These are phyloP conservation scores for Sungouiella blattae DNA, from an alignment of 805 yeast genomes.

Conservation along the genomic window DNA sequence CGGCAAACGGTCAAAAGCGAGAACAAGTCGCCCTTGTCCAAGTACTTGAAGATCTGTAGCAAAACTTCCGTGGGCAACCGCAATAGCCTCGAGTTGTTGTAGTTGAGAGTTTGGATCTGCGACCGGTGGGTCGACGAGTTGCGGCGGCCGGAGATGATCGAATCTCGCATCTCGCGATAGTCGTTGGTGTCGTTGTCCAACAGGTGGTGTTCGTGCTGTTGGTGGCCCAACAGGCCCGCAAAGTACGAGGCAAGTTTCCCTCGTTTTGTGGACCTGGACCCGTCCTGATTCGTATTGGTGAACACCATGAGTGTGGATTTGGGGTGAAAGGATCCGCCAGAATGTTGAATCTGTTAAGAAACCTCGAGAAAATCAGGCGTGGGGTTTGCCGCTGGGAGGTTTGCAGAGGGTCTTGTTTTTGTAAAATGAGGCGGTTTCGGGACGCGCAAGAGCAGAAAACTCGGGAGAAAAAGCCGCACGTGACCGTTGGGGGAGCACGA, in stretches of 20 bases:
- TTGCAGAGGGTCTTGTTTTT: no score
- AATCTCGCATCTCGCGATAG: conserved; percentile 31
- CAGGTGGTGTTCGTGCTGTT: conserved; percentile 7
- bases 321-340: no score
- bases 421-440: no score
- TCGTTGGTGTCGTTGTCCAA: conserved; percentile 35
- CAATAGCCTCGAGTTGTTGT: conserved; percentile 37
- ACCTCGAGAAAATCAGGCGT: no score
- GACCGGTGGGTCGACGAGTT: conserved; percentile 15
- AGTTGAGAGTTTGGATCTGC: conserved; percentile 21
- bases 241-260: conserved; percentile 14
- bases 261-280: conserved; percentile 8
- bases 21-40: conserved; percentile 60
- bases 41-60: conserved; percentile 60
- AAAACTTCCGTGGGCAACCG: conserved; percentile 59
- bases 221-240: conserved; percentile 8
- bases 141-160: conserved; percentile 29
- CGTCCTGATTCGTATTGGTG: conserved; percentile 4
- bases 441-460: no score
- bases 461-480: no score
- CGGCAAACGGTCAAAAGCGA: conserved; percentile 70
- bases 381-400: no score
- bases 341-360: no score
- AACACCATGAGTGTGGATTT: conserved; percentile 1
- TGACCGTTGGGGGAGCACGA: no score